phyloP scores from a whole-genome alignment of 805 yeast genomes.

The Jamesozyma spencerorum region DNA sequence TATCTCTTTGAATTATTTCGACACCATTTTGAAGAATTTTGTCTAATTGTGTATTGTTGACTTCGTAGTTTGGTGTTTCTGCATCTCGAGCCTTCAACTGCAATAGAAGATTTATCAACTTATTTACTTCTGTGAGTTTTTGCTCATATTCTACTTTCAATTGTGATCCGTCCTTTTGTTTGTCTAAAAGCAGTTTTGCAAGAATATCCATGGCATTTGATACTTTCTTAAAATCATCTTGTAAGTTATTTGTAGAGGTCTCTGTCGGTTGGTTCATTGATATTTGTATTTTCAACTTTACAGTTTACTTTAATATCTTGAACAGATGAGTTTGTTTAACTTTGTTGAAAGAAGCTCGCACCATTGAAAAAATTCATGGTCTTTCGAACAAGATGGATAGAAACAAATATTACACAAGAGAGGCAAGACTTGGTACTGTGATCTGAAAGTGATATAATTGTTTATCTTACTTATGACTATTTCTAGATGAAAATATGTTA shows the following conservation, averaged over 20 bases:
- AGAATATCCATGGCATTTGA: slow-evolving; percentile 27
- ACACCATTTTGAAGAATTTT: slow-evolving; percentile 13
- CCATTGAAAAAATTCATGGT: no score
- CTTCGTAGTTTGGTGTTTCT: not conserved
- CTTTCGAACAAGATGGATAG: no score
- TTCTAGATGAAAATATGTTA: no score
- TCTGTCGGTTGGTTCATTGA: no score
- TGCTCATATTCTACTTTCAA: slow-evolving; percentile 17
- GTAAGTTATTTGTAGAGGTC: not conserved
- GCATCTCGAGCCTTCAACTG: slow-evolving; percentile 2
- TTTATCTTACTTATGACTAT: no score
- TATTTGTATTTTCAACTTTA: no score
- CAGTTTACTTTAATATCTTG: no score
- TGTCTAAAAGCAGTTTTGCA: slow-evolving; percentile 32
- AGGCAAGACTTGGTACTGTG: no score
- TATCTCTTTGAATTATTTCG: slow-evolving; percentile 15
- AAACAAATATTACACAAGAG: no score
- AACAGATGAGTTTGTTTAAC: no score
- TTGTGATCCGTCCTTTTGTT: slow-evolving; percentile 19
- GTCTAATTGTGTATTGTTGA: slow-evolving; percentile 15
- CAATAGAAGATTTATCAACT: slow-evolving; percentile 16
- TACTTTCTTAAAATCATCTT: slow-evolving; percentile 14
- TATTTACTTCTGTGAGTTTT: slow-evolving; percentile 19
- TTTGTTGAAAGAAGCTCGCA: no score
- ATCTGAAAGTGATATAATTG: no score